phyloP scores from a whole-genome alignment of 768 basidiomycete genomes.

The Leccinum barrowsii region DNA sequence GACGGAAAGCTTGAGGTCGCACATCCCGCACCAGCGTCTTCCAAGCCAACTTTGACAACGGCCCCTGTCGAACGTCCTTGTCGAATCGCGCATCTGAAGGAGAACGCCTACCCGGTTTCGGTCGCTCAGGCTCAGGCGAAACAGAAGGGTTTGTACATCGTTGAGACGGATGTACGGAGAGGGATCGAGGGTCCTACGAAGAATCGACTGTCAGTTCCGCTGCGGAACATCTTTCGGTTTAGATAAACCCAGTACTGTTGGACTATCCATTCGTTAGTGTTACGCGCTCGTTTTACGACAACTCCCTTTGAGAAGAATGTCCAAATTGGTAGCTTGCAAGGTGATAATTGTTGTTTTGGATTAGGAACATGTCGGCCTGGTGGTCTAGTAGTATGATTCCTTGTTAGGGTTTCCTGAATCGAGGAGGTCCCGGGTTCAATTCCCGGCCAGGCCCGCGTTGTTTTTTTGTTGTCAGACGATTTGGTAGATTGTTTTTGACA shows the following conservation, averaged over 20 bases:
- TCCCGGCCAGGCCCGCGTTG: constrained; percentile 46
- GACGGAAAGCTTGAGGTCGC: constrained; percentile 4
- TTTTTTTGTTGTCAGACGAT: background rate
- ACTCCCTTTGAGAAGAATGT: constrained; percentile 4
- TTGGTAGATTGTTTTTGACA: too few relatives aligned
- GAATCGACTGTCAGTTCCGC: constrained; percentile 25
- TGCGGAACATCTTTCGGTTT: constrained; percentile 33
- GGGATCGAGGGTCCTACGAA: constrained; percentile 26
- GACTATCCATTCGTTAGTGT: background rate
- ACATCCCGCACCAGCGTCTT: background rate
- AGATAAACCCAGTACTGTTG: constrained; percentile 13
- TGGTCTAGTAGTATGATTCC: constrained; percentile 56
- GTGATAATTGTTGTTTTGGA: background rate
- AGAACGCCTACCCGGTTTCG: constrained; percentile 3
- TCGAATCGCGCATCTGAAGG: constrained; percentile 14
- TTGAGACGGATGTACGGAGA: constrained; percentile 20
- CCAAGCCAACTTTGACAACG: constrained; percentile 3
- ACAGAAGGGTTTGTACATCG: constrained; percentile 9
- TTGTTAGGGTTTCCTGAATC: constrained; percentile 44
- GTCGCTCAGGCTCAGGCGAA: constrained; percentile 9
- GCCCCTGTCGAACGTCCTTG: constrained; percentile 14
- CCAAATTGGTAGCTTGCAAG: background rate
- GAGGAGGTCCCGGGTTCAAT: constrained; percentile 63
- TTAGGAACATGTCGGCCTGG: constrained; percentile 32
- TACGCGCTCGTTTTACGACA: constrained; percentile 9